phyloP scores from a whole-genome alignment of 139 green algal species.

The Coelastrella sp. region DNA sequence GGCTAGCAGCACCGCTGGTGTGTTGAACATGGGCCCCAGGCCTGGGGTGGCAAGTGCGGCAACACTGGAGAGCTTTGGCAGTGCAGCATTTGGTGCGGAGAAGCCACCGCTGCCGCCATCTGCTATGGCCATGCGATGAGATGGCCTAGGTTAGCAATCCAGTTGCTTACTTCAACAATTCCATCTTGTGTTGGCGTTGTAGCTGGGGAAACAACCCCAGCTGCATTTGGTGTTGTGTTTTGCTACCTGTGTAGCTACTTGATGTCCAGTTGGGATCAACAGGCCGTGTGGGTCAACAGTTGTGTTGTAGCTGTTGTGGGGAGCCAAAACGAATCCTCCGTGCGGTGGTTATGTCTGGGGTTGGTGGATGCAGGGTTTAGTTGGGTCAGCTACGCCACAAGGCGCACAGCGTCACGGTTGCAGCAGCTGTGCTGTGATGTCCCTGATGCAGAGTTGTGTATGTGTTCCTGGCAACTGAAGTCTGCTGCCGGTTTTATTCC shows the following conservation, averaged over 20 bases:
- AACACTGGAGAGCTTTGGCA: slow-evolving; percentile 4
- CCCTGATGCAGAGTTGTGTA: background rate
- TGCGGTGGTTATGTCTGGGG: too few relatives aligned
- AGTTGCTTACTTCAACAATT: too few relatives aligned
- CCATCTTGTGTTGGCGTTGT: too few relatives aligned
- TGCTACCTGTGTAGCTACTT: too few relatives aligned
- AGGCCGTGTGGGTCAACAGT: background rate
- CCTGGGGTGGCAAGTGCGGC: background rate
- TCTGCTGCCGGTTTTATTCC: background rate
- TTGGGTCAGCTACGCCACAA: background rate
- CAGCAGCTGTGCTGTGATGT: background rate
- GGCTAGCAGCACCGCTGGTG: background rate
- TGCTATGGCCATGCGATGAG: too few relatives aligned
- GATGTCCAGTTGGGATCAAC: too few relatives aligned
- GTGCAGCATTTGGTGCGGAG: background rate
- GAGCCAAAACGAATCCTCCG: too few relatives aligned
- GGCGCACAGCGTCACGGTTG: background rate
- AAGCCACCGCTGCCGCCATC: background rate
- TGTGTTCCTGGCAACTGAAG: background rate
- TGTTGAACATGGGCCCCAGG: background rate
- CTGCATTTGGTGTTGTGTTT: too few relatives aligned
- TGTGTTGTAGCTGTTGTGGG: background rate
- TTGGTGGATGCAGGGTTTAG: background rate
- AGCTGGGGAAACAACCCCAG: too few relatives aligned
- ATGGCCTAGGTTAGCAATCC: too few relatives aligned